Conservation (phyloP, 805 yeast species). For the Novakomyces olei region DNA sequence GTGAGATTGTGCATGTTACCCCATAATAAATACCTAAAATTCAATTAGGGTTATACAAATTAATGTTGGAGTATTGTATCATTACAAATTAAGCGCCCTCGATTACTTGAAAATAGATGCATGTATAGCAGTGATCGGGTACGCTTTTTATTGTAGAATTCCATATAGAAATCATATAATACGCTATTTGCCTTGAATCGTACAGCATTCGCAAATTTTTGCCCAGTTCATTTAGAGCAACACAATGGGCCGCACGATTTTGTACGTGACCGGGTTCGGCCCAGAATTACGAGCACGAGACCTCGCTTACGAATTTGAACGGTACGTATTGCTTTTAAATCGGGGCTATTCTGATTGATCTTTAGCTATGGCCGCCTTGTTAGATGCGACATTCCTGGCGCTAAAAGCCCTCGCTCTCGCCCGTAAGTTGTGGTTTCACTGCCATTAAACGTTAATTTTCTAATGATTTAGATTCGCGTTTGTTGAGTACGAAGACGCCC, state of each 20-base stretch:
- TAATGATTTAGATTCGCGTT: slow-evolving; percentile 12
- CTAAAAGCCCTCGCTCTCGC: slow-evolving; percentile 9
- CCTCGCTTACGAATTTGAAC: slow-evolving; percentile 15
- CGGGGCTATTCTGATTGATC: background rate
- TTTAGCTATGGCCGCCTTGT: slow-evolving; percentile 13
- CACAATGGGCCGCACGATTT: background rate
- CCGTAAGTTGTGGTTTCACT: slow-evolving; percentile 8
- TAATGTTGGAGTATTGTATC: too few species aligned
- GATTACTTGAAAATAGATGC: too few species aligned
- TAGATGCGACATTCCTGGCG: slow-evolving; percentile 16
- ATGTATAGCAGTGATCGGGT: too few species aligned
- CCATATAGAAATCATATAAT: too few species aligned
- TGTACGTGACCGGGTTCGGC: slow-evolving; percentile 10
- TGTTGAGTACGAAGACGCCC: slow-evolving; percentile 14
- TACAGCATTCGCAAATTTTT: too few species aligned
- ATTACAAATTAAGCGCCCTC: too few species aligned
- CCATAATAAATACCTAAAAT: too few species aligned
- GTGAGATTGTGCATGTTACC: too few species aligned
- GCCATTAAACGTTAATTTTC: background rate
- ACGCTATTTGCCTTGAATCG: too few species aligned
- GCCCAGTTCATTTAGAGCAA: too few species aligned
- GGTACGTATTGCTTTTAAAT: slow-evolving; percentile 9
- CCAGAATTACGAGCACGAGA: slow-evolving; percentile 14
- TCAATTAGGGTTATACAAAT: too few species aligned
- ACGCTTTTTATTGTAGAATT: too few species aligned